phyloP scores from a whole-genome alignment of 495 filamentous ascomycete species.

The Viridothelium virens region DNA sequence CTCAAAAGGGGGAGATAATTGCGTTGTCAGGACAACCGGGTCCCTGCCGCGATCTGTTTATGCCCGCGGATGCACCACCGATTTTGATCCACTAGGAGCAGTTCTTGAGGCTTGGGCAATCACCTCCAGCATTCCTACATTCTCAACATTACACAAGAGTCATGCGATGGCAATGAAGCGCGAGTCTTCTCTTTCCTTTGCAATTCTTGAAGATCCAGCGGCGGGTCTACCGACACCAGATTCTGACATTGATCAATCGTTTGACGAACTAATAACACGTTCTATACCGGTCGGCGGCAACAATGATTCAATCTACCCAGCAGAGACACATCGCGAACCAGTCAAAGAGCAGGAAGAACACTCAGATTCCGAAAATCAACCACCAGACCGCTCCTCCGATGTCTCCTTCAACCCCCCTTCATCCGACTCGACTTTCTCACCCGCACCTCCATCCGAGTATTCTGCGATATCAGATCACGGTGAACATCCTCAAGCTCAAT shows the following conservation, averaged over 20 bases:
- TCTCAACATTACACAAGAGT: background rate
- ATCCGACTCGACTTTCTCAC: background rate
- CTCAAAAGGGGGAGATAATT: background rate
- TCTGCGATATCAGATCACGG: background rate
- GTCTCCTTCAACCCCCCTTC: background rate
- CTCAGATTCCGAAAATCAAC: background rate
- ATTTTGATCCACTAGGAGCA: background rate
- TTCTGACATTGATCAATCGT: constrained; percentile 1
- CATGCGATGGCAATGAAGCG: background rate
- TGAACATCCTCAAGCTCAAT: background rate
- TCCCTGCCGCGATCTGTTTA: background rate
- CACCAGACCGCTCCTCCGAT: background rate
- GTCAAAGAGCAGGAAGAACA: background rate
- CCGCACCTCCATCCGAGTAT: background rate
- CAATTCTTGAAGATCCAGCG: background rate
- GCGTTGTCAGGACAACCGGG: constrained; percentile 1
- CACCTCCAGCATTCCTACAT: background rate
- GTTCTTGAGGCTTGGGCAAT: background rate
- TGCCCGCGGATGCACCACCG: background rate
- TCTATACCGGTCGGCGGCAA: background rate
- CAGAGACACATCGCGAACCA: background rate
- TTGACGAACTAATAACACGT: constrained; percentile 3
- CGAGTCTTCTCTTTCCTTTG: background rate
- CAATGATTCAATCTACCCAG: background rate
- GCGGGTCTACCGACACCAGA: background rate